A percentile compares a stretch with the other conserved stretches of the same genome.
phyloP scores from a whole-genome alignment of 768 basidiomycete genomes.

The Saitozyma podzolica region DNA sequence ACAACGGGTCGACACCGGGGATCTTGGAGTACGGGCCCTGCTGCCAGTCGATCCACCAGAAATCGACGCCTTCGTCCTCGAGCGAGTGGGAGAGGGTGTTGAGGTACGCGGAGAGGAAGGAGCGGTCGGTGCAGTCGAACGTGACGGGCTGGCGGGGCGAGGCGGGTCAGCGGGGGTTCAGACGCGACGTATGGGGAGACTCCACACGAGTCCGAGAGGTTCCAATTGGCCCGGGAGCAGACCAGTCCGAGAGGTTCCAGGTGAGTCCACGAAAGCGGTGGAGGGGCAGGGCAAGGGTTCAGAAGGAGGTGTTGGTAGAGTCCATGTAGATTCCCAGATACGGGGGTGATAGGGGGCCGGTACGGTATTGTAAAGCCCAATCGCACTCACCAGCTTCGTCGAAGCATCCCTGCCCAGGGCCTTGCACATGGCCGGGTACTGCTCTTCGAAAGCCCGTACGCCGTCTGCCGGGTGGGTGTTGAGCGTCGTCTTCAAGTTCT shows the following conservation, averaged over 20 bases:
- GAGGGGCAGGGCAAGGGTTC: too few relatives aligned
- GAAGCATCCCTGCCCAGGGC: slow-evolving; percentile 24
- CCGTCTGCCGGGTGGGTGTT: slow-evolving; percentile 39
- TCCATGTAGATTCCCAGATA: too few relatives aligned
- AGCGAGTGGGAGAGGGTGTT: slow-evolving; percentile 24
- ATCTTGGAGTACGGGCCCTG: slow-evolving; percentile 21
- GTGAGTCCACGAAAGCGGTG: too few relatives aligned
- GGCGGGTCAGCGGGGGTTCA: too few relatives aligned
- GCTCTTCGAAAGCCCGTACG: slow-evolving; percentile 28
- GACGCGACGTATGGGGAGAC: too few relatives aligned
- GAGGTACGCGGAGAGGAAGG: slow-evolving; percentile 30
- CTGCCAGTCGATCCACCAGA: slow-evolving; percentile 43
- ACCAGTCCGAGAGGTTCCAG: too few relatives aligned
- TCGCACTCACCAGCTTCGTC: slow-evolving; percentile 9
- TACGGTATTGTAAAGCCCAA: background rate
- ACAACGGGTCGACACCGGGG: slow-evolving; percentile 29
- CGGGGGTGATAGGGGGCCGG: background rate
- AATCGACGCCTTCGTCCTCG: slow-evolving; percentile 36
- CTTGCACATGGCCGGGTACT: slow-evolving; percentile 28
- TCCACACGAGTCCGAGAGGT: too few relatives aligned
- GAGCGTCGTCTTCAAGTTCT: slow-evolving; percentile 24
- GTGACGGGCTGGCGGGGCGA: slow-evolving; percentile 16
- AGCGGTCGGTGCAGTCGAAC: slow-evolving; percentile 26
- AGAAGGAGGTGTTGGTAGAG: too few relatives aligned
- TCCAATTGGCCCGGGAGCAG: too few relatives aligned